Evolutionary conservation across 2,329 filamentous ascomycete species (phyloP), one percentile per base, ranked within the genome.

Genomic region (Paraconiothyrium brasiliense): DNA sequence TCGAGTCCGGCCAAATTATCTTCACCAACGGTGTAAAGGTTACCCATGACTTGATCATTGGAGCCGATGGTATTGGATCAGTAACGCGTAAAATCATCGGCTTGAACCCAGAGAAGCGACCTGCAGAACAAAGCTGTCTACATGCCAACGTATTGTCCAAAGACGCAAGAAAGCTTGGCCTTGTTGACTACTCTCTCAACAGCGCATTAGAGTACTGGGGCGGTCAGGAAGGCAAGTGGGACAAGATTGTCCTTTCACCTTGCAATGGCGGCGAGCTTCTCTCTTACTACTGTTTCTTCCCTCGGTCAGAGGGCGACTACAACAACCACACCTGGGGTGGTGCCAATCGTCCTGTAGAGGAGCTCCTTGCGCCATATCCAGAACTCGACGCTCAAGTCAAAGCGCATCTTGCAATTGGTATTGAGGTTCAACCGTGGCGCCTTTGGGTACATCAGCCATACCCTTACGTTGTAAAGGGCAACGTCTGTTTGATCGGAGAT

Each of bases 251-350:
- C 5, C 80, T 91, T 1, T 90, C 88, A 0, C 88, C 89, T 5
- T 91, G 89, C 78, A 89, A 90, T 70, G 85, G 84, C 24, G 88
- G 89, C 57, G 85, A 85, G 62, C 78, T 90, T 2, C 81, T 90
- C 3, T 90, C 87, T 0, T 91, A 89, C 78, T 91, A 91, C 78
- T 90, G 88, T 78, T 90, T 90, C 81, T 90, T 90, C 76, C 85
- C 88, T 0, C 82, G 85, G 1, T 82, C 84, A 6, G 81, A 83
- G 61, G 86, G 86, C 7, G 87, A 91, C 71, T 90, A 87, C 71
- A 81, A 83, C 3, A 85, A 79, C 47, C 87, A 91, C 57, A 83
- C 81, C 10, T 90, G 89, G 88, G 86, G 84, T 0, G 79, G 79
- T 14, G 70, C 65, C 0, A 84, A 85, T 30, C 82, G 81, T 7